Evolutionary conservation across 371 early-diverging fungal genomes (phyloP).

Genomic region (Syncephalastrum contaminatum): DNA sequence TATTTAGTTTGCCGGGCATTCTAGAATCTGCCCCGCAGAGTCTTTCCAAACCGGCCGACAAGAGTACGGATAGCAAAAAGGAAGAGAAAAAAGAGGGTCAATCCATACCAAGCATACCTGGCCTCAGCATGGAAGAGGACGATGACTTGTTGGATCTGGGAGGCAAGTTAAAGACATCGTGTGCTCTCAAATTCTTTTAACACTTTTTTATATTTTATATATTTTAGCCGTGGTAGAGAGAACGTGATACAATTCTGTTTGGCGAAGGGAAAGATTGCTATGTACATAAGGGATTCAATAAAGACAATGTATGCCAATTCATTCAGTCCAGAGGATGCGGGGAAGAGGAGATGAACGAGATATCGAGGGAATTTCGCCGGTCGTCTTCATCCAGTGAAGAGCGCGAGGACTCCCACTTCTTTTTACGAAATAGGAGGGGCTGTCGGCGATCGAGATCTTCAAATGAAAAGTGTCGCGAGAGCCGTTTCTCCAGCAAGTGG

Average conservation of each 20-base stretch:
- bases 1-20: slow-evolving; percentile 12
- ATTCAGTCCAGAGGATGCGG: neutral
- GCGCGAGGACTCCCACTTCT: slow-evolving; percentile 5
- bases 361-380: slow-evolving; percentile 7
- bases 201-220: too few relatives aligned
- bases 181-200: slow-evolving; percentile 1
- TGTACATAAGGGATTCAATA: slow-evolving; percentile 7
- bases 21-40: neutral
- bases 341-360: neutral
- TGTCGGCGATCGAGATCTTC: slow-evolving; percentile 25
- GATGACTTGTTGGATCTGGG: slow-evolving; percentile 11
- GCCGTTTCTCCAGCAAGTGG: neutral
- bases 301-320: slow-evolving; percentile 3
- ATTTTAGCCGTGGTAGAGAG: too few relatives aligned
- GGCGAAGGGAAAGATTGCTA: neutral
- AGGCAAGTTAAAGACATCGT: slow-evolving; percentile 6
- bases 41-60: too few relatives aligned
- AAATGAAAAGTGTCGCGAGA: slow-evolving; percentile 40
- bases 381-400: slow-evolving; percentile 10
- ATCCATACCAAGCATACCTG: neutral
- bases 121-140: neutral
- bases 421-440: neutral
- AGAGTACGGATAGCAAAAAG: neutral
- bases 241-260: too few relatives aligned
- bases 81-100: neutral